phyloP scores from a whole-genome alignment of 805 yeast genomes.

The Tetrapisispora pingtungensis region DNA sequence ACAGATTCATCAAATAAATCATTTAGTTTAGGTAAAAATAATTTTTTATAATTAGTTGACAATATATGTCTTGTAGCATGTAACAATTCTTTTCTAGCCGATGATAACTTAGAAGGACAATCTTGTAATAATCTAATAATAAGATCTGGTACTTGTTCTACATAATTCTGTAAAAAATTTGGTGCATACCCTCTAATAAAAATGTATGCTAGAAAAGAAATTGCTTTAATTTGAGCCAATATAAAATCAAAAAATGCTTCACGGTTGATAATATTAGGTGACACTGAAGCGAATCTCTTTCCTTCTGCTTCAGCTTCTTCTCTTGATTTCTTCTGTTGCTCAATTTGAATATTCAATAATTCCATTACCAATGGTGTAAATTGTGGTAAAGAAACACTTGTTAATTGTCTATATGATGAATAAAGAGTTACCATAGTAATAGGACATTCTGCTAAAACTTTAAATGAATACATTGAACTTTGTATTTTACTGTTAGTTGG shows the following conservation, averaged over 20 bases:
- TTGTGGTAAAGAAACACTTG: conserved; percentile 56
- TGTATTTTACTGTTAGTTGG: conserved; percentile 34
- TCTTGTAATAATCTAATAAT: conserved; percentile 81
- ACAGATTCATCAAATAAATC: conserved; percentile 77
- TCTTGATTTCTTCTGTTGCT: conserved; percentile 64
- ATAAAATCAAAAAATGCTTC: conserved; percentile 80
- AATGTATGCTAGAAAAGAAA: conserved; percentile 87
- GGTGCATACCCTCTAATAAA: conserved; percentile 76
- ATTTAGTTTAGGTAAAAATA: conserved; percentile 80
- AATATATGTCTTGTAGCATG: conserved; percentile 94
- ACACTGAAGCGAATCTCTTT: conserved; percentile 55
- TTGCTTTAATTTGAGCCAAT: conserved; percentile 89
- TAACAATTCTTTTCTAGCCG: conserved; percentile 82
- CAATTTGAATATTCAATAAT: conserved; percentile 67
- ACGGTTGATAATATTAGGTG: conserved; percentile 67
- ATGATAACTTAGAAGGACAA: conserved; percentile 87
- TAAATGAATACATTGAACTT: conserved; percentile 72
- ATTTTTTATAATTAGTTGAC: conserved; percentile 73
- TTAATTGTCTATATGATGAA: conserved; percentile 73
- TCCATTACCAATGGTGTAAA: conserved; percentile 77
- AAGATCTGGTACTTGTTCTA: conserved; percentile 69
- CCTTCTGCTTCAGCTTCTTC: conserved; percentile 46
- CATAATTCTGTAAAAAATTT: conserved; percentile 45
- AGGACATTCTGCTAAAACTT: conserved; percentile 91
- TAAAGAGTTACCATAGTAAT: conserved; percentile 89